Evolutionary conservation across 805 yeast species (phyloP), one percentile per base, ranked within the genome.

Genomic region (Myxozyma neglecta): DNA sequence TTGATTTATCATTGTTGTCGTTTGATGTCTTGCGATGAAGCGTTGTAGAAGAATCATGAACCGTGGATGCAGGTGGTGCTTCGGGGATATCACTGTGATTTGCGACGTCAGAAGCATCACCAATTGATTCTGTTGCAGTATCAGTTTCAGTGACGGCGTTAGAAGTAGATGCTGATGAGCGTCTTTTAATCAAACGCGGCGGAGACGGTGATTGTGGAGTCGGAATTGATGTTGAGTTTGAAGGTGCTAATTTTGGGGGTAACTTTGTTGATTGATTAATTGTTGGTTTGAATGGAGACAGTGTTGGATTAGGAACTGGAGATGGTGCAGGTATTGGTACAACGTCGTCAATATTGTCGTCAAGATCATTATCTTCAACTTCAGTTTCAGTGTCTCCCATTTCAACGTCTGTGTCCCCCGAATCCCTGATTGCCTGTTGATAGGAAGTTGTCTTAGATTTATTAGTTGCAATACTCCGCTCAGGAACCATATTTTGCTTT

Each of bases 1-100:
- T 16, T 8, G 60, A 50, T 18, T n/a, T 44, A 32, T 57, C 60
- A 9, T 55, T 51, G 39, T 57, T 55, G 43, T 44, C 43, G 20
- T 35, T 20, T 6, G 55, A n/a, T 29, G 34, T 32, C 2, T 16
- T 40, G 4, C 5, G 1, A 24, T 32, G n/a, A 9, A 14, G 14
- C 6, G 42, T 13, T 39, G 42, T 13, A n/a, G 46, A 42, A 20
- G 14, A 5, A 9, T 10, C 18, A 42, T 10, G 10, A 9, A 2
- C 10, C 10, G n/a, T n/a, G 2, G 46, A 13, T 13, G 46, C 20
- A 16, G 24, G 53, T 11, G 53, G 53, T 14, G 45, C 55, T 29
- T 51, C 46, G 8, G 18, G 36, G 18, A 51, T 51, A 9, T 51
- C 55, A 37, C 29, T 20, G 32, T 40, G 45, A 40, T 51, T 51